Evolutionary conservation across 495 filamentous ascomycete species (phyloP), one percentile per base, ranked within the genome.

Genomic region (Tuber calosporum): DNA sequence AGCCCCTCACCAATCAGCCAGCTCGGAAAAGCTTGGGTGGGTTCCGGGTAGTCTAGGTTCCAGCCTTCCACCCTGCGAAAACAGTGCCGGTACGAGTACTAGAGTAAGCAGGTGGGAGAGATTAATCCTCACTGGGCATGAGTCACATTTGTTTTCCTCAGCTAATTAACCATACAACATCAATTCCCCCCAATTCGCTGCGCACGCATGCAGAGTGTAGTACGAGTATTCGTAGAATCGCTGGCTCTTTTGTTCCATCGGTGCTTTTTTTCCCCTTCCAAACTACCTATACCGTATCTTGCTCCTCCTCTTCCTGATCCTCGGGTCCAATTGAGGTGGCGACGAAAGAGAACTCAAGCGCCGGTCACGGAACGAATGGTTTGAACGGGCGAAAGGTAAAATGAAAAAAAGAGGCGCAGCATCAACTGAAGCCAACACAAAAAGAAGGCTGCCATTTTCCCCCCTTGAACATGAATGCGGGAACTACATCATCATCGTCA

Each of bases 321-420:
- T 30, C 53, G 30, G 5, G 26, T 11, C n/a, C 53, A 30, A 34
- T 62, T 62, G 53, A 34, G 13, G 15, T 26, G 30, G 26, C 5
- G 53, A 34, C 1, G 53, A 19, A 34, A 26, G 26, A 62, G 6
- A 62, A 62, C 53, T 26, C 53, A 62, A 62, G 53, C 53, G 26
- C 53, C 13, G 11, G 26, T 17, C 53, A 17, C 53, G 26, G 26
- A 62, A 5, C 53, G 53, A 62, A 34, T 62, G 5, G 53, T 34
- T 62, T 62, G 34, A 62, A 62, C 53, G 17, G 53, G 53, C 53
- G 53, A 34, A 62, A 62, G 26, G 26, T 26, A 62, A 62, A 62
- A 62, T 34, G 53, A 62, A 26, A 62, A 62, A 62, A 62, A 62
- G 53, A 62, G 53, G 53, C 53, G 53, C 26, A 62, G 53, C 53